Conservation (phyloP, 768 basidiomycete species). For the Phanerochaete carnosa region DNA sequence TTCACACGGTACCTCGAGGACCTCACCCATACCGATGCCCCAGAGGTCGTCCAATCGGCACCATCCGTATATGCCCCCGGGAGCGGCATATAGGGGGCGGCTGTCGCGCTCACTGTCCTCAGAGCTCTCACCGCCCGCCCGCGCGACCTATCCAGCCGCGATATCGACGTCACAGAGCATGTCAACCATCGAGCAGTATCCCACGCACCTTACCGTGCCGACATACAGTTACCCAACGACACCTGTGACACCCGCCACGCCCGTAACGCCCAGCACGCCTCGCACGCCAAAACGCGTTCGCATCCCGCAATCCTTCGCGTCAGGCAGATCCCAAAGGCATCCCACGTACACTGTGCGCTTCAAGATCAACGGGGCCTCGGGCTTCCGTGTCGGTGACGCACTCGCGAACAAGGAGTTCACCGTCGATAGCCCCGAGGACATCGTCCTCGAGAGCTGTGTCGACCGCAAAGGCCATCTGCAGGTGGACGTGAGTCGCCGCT, state of each 20-base stretch:
- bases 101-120: not conserved
- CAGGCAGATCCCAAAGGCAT: not conserved
- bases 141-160: not conserved
- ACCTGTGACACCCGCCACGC: not conserved
- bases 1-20: not conserved
- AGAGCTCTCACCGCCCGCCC: not conserved
- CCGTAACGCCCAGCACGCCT: not conserved
- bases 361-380: not conserved
- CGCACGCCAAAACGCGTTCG: not conserved
- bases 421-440: not conserved
- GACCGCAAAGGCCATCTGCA: not conserved
- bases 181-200: not conserved
- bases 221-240: not conserved
- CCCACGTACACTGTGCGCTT: not conserved
- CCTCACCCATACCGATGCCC: not conserved
- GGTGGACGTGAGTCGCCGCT: not conserved
- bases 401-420: not conserved
- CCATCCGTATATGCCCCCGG: not conserved
- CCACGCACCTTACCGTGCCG: not conserved
- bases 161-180: not conserved
- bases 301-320: constrained; percentile 2
- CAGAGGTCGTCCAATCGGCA: not conserved
- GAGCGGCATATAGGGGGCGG: not conserved
- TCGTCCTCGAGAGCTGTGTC: not conserved
- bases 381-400: constrained; percentile 2